phyloP scores from a whole-genome alignment of 225 moss, liverwort and hornwort genomes.

The Straminergon stramineum region DNA sequence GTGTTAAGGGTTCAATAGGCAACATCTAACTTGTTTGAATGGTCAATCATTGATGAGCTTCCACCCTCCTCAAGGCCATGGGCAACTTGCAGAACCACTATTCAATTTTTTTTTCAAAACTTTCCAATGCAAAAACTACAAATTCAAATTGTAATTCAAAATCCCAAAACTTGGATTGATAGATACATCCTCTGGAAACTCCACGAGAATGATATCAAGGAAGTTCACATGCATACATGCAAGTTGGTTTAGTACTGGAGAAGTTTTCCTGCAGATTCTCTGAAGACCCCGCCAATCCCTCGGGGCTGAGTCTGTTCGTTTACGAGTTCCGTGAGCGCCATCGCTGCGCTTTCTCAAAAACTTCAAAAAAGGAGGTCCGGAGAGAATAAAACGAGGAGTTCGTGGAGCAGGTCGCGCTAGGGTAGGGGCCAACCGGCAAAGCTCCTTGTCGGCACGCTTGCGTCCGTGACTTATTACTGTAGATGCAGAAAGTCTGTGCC shows the following conservation, averaged over 20 bases:
- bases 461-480: not conserved
- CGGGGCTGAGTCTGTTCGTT: not conserved
- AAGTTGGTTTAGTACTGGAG: not conserved
- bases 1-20: not conserved
- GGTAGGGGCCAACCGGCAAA: not conserved
- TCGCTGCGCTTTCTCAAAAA: not conserved
- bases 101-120: not conserved
- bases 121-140: accelerated
- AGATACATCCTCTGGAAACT: not conserved
- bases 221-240: not conserved
- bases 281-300: not conserved
- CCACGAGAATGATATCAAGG: too few species aligned
- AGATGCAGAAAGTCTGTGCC: not conserved
- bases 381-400: not conserved
- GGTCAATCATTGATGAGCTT: not conserved
- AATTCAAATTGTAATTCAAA: not conserved
- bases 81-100: accelerated
- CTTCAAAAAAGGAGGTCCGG: not conserved
- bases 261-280: not conserved
- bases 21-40: not conserved
- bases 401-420: not conserved
- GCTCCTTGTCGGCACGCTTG: not conserved
- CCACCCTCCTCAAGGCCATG: too few species aligned
- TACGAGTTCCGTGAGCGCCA: not conserved
- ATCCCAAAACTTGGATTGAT: too few species aligned